phyloP scores from a whole-genome alignment of 1,284 basidiomycete species.

The Ceratorhiza oryzae-sativae region DNA sequence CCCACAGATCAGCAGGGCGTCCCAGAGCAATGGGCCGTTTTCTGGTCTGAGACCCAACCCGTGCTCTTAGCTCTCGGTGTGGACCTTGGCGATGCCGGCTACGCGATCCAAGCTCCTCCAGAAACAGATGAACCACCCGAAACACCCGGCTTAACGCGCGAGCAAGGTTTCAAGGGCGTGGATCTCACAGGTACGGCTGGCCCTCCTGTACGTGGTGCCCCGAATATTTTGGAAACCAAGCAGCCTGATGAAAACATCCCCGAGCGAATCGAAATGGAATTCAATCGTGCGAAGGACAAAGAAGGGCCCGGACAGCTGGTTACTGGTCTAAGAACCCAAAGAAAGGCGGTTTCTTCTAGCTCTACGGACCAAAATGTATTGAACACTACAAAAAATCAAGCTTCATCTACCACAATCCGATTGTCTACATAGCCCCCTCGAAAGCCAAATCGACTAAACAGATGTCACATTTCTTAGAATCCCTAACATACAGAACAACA shows the following conservation, averaged over 20 bases:
- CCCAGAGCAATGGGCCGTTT: conserved; percentile 2
- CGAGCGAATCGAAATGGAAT: conserved; percentile 31
- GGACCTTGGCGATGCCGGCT: conserved; percentile 34
- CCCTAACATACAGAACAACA: conserved; percentile 12
- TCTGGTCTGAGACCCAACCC: conserved; percentile 31
- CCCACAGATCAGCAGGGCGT: conserved; percentile 1
- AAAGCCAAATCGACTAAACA: neutral
- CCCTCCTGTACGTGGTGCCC: conserved; percentile 21
- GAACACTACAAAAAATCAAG: too few relatives aligned
- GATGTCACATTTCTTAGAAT: conserved; percentile 7
- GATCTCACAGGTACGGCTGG: conserved; percentile 30
- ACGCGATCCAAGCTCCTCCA: conserved; percentile 30
- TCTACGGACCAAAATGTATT: too few relatives aligned
- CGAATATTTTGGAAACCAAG: conserved; percentile 16
- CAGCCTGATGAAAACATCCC: conserved; percentile 23
- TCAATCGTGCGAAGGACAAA: conserved; percentile 11
- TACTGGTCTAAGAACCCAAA: conserved; percentile 21
- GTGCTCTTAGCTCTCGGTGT: conserved; percentile 19
- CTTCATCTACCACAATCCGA: too few relatives aligned
- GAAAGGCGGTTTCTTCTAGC: conserved; percentile 22
- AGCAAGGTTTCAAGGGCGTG: conserved; percentile 24
- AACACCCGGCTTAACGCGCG: conserved; percentile 15
- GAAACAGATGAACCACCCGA: conserved; percentile 13
- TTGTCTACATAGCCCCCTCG: neutral
- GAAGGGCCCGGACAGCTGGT: neutral